Base-by-base conservation (phyloP, 495 filamentous ascomycete genomes). In the Xylaria intraflava region DNA sequence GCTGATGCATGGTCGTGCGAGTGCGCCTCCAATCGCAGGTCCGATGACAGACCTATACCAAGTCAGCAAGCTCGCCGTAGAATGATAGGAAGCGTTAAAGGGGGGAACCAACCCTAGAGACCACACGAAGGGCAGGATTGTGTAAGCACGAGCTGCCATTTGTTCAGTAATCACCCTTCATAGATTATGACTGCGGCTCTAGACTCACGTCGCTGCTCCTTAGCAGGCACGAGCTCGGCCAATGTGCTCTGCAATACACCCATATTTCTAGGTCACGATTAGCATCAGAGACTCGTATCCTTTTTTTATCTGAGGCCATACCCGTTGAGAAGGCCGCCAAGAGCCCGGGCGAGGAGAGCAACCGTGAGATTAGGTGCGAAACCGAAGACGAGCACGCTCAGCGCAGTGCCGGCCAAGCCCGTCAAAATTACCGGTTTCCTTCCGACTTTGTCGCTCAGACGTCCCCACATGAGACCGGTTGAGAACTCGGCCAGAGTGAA, bases 121-220 rank as follows among this genome's bases (percentile, higher is more conserved):
- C 94, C 94, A 98, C 24, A 96, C 85, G 60, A 95, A 88, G 1
- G 93, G 93, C 93, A 98, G 96, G 62, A 98, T 89, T 6, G 93
- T 84, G 70, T 90, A 99, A 40, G 90, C 94, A 41, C 85, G 87
- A 51, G 89, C 87, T 89, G 54, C 36, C 7, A 11, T 24, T 42
- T 19, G 36, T 56, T 72, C 50, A 74, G 68, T 56, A 48, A 11
- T 22, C 41, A 30, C 12, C 16, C 33, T 39, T 53, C 24, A 6
- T 2, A 23, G 3, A 41, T 42, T 16, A 11, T 47, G 31, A 39
- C 33, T 11, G 12, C 39, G 23, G 26, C 27, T 29, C 24, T 33
- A 16, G 22, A 76, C 84, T 70, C 69, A 88, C 85, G 85, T 60
- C 96, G 89, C 72, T 97, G 89, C 65, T 92, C 84, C 62, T 95